Evolutionary conservation across 192 early-diverging fungal genomes (phyloP).

Genomic region (Chytriomyces hyalinus): DNA sequence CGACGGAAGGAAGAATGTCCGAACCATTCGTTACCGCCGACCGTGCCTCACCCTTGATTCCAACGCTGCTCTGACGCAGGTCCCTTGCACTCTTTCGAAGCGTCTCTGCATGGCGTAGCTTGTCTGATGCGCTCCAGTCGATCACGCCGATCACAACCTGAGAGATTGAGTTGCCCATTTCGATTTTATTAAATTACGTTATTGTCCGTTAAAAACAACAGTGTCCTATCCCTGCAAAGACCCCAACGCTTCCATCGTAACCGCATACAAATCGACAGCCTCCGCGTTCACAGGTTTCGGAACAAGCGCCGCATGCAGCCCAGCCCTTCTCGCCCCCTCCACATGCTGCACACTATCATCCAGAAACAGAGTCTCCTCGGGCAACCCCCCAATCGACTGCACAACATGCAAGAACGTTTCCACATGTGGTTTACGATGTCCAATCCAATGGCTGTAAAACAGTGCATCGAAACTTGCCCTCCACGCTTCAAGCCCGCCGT

Average conservation of each 20-base stretch:
- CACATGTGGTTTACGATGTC: background rate
- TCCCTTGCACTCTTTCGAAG: background rate
- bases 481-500: background rate
- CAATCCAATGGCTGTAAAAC: constrained; percentile 8
- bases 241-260: no score
- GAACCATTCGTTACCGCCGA: no score
- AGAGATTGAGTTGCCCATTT: no score
- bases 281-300: background rate
- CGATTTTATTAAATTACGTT: no score
- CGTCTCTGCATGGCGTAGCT: background rate
- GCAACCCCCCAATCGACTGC: background rate
- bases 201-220: no score
- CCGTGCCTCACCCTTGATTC: no score
- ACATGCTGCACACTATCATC: constrained; percentile 19
- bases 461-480: background rate
- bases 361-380: background rate
- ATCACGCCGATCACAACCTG: background rate
- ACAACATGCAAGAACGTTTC: constrained; percentile 5
- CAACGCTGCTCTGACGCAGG: no score
- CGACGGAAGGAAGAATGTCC: no score
- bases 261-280: no score
- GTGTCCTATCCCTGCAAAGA: no score
- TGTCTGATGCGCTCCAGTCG: constrained; percentile 8
- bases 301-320: background rate
- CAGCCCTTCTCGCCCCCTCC: background rate